Conservation (phyloP, 768 basidiomycete species). For the Leccinum fibrillosum region DNA sequence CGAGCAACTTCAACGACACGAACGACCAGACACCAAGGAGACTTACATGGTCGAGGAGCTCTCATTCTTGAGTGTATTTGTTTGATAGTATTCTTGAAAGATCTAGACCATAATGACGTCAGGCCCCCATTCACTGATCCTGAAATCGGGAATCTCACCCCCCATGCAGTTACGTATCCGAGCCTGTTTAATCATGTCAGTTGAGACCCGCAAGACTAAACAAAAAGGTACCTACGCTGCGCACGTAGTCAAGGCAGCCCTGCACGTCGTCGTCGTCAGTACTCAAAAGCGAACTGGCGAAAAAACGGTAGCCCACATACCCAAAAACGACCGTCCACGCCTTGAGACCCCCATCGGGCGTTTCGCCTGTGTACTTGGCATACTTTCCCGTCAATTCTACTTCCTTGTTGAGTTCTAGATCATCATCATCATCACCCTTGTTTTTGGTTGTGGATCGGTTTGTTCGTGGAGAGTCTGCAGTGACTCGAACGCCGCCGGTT, state of each 20-base stretch:
- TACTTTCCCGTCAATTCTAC: constrained; percentile 9
- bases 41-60: constrained; percentile 65
- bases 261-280: constrained; percentile 6
- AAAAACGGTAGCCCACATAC: constrained; percentile 10
- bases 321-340: constrained; percentile 31
- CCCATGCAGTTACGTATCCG: background rate
- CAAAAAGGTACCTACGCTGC: constrained; percentile 35
- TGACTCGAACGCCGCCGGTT: background rate
- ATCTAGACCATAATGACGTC: constrained; percentile 37
- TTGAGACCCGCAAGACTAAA: background rate
- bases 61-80: constrained; percentile 40
- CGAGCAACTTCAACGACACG: background rate
- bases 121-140: background rate
- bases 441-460: background rate
- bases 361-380: constrained; percentile 17
- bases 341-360: constrained; percentile 30
- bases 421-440: background rate
- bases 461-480: constrained; percentile 11
- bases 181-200: background rate
- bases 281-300: no score
- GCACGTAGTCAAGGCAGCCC: constrained; percentile 29
- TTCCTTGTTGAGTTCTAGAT: constrained; percentile 2
- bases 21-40: background rate
- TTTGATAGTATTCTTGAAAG: constrained; percentile 71
- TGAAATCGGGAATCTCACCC: background rate